phyloP scores from a whole-genome alignment of 2,329 filamentous ascomycete species.

The Beauveria sp. region DNA sequence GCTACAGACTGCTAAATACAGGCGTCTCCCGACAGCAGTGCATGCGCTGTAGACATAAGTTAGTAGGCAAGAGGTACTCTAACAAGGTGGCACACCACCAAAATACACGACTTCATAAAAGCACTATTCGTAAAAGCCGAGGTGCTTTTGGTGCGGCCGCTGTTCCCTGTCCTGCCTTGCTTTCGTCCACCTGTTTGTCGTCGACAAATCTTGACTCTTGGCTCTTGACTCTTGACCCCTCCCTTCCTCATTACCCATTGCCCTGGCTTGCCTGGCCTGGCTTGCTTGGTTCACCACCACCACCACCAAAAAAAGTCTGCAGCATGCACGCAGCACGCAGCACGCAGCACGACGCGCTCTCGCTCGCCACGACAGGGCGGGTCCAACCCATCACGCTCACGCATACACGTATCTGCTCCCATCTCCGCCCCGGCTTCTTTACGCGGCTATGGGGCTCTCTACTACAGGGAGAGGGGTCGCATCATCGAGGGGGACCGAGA shows the following conservation, averaged over 20 bases:
- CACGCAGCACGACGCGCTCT: not conserved
- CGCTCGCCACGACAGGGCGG: not conserved
- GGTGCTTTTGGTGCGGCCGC: too few species aligned
- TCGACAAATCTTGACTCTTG: too few species aligned
- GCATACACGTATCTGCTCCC: not conserved
- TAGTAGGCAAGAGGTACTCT: too few species aligned
- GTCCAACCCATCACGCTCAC: not conserved
- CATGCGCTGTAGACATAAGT: too few species aligned
- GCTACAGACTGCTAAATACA: too few species aligned
- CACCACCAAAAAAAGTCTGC: not conserved
- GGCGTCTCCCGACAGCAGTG: too few species aligned
- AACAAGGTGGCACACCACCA: not conserved
- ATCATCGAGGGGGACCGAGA: not conserved
- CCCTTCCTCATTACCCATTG: not conserved
- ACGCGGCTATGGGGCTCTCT: not conserved
- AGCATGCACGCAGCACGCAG: not conserved
- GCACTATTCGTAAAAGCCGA: too few species aligned
- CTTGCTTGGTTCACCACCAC: not conserved
- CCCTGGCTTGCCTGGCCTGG: not conserved
- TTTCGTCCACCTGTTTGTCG: too few species aligned
- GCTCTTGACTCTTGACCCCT: not conserved
- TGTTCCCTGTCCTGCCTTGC: not conserved
- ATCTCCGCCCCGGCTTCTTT: slow-evolving; percentile 1
- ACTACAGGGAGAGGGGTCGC: not conserved
- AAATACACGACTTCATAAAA: not conserved